Conservation (phyloP, 345 rosid genomes). For the Xanthoceras sorbifolium region DNA sequence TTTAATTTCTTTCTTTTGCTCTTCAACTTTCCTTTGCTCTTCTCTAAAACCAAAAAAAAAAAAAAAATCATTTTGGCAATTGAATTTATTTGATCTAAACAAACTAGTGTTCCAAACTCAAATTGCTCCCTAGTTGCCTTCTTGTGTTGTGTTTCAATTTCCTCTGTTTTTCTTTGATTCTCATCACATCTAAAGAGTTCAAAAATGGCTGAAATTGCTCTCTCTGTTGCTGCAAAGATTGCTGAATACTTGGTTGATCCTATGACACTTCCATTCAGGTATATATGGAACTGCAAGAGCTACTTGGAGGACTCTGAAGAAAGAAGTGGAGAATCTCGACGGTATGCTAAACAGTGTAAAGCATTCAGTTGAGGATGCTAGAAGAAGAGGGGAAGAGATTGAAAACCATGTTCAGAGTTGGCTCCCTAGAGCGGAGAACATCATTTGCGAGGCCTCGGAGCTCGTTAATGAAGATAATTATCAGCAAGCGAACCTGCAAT, state of each 20-base stretch:
- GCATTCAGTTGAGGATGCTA: neutral
- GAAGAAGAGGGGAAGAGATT: neutral
- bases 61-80: no score
- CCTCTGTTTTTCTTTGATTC: no score
- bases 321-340: neutral
- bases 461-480: neutral
- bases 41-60: no score
- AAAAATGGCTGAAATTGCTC: no score
- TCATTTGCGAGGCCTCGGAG: no score
- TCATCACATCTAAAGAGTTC: no score
- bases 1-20: no score
- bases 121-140: no score
- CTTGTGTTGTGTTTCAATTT: no score
- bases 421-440: neutral
- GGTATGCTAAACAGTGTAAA: neutral
- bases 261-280: neutral
- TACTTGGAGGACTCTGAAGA: neutral
- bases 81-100: no score
- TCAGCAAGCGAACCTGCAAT: neutral
- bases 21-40: no score
- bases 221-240: neutral
- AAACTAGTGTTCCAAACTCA: no score
- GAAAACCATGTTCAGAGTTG: neutral
- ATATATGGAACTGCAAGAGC: neutral
- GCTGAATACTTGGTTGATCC: neutral